Conservation (phyloP, 2,329 filamentous ascomycete genomes). For the Cryphonectria carpinicola region DNA sequence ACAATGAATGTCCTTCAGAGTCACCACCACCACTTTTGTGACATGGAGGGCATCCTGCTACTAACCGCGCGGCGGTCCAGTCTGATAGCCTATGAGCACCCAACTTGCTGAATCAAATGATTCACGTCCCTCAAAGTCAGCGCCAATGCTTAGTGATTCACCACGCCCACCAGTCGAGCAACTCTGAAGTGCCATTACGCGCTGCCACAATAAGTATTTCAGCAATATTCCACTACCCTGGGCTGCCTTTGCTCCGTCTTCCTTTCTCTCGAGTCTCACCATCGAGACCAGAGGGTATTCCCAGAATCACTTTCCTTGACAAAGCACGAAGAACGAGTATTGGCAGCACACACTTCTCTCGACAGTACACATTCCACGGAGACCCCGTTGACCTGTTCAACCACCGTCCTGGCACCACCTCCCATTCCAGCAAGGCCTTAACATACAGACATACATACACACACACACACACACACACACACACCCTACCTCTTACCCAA, state of each 20-base stretch:
- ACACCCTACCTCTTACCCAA: background rate
- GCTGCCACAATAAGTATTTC: background rate
- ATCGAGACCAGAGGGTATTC: background rate
- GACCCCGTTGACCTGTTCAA: background rate
- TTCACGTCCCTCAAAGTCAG: background rate
- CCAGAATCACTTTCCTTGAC: background rate
- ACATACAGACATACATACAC: too few species aligned
- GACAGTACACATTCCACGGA: background rate
- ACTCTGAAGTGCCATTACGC: background rate
- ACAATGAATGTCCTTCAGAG: background rate
- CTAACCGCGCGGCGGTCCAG: background rate
- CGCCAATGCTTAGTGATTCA: background rate
- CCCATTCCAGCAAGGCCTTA: background rate
- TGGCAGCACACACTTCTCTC: background rate
- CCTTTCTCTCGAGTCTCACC: background rate
- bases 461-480: background rate
- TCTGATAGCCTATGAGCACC: background rate
- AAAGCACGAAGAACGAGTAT: background rate
- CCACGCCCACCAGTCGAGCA: background rate
- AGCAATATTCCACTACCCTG: background rate
- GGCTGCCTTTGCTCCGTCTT: background rate
- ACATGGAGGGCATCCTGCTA: background rate
- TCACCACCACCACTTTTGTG: background rate
- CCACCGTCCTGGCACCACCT: background rate
- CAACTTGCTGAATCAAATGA: background rate